phyloP scores from a whole-genome alignment of 805 yeast genomes.

The Saccharomycopsis schoenii region DNA sequence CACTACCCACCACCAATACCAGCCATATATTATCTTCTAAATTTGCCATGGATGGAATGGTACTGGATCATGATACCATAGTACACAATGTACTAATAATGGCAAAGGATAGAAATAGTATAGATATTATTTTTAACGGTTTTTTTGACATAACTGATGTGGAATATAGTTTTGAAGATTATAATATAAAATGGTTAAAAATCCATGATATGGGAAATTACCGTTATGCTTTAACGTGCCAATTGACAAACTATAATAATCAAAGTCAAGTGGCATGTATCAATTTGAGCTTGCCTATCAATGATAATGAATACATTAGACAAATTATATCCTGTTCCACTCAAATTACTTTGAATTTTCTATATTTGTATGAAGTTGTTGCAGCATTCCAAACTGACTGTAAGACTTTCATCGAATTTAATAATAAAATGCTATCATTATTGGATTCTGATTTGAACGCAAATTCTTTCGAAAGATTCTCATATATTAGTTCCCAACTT shows the following conservation, averaged over 20 bases:
- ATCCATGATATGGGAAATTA: background rate
- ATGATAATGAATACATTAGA: background rate
- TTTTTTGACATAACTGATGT: slow-evolving; percentile 25
- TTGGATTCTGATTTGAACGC: slow-evolving; percentile 26
- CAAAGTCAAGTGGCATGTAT: background rate
- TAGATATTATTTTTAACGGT: slow-evolving; percentile 27
- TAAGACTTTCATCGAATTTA: slow-evolving; percentile 31
- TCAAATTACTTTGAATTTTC: slow-evolving; percentile 25
- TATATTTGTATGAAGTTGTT: slow-evolving; percentile 28
- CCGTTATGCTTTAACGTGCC: background rate
- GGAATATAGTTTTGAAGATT: background rate
- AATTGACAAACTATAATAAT: background rate
- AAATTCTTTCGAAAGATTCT: slow-evolving; percentile 20
- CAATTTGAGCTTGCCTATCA: background rate
- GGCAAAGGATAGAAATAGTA: slow-evolving; percentile 21
- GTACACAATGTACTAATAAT: slow-evolving; percentile 22
- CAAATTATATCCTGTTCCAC: slow-evolving; percentile 22
- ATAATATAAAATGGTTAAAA: background rate
- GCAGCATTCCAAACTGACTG: slow-evolving; percentile 24
- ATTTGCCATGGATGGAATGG: slow-evolving; percentile 24
- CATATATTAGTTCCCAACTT: slow-evolving; percentile 30
- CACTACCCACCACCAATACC: slow-evolving; percentile 21
- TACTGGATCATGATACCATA: slow-evolving; percentile 19
- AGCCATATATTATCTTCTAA: slow-evolving; percentile 22
- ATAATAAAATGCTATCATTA: slow-evolving; percentile 27